phyloP scores from a whole-genome alignment of 1,284 basidiomycete species.

The Melampsora larici-populina region DNA sequence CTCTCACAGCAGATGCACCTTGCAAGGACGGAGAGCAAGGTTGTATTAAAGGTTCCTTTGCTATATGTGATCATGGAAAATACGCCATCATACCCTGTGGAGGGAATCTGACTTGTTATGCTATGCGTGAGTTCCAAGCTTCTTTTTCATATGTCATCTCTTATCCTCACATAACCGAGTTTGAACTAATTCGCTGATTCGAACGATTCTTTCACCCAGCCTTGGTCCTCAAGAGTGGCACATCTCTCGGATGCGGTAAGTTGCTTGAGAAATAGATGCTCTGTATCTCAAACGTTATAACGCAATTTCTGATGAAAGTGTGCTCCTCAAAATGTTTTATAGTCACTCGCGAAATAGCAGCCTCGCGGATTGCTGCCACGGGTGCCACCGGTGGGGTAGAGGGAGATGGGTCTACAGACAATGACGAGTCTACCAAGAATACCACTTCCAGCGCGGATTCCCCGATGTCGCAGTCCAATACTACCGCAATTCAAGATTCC shows the following conservation, averaged over 20 bases:
- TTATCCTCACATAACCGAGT: no score
- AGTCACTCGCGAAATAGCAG: not conserved
- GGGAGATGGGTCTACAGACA: not conserved
- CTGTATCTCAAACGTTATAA: no score
- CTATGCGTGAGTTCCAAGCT: constrained; percentile 19
- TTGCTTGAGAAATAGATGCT: not conserved
- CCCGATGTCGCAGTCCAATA: no score
- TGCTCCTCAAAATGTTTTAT: no score
- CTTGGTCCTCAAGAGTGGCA: constrained; percentile 31
- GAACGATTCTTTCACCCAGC: constrained; percentile 3
- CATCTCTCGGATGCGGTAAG: constrained; percentile 32
- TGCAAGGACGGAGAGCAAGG: constrained; percentile 28
- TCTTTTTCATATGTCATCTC: not conserved
- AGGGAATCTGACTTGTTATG: constrained; percentile 25
- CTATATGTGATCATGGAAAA: constrained; percentile 30
- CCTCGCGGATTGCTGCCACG: constrained; percentile 14
- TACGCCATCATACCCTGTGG: constrained; percentile 27
- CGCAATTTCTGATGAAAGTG: no score
- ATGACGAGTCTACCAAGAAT: no score
- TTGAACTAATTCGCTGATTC: not conserved
- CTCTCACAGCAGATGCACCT: constrained; percentile 11
- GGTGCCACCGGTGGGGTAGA: constrained; percentile 40
- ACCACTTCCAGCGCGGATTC: no score
- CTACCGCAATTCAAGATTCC: no score
- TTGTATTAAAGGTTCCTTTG: constrained; percentile 25